Evolutionary conservation across 73 alveolate genomes (phyloP).

Genomic region (Durusdinium trenchii): DNA sequence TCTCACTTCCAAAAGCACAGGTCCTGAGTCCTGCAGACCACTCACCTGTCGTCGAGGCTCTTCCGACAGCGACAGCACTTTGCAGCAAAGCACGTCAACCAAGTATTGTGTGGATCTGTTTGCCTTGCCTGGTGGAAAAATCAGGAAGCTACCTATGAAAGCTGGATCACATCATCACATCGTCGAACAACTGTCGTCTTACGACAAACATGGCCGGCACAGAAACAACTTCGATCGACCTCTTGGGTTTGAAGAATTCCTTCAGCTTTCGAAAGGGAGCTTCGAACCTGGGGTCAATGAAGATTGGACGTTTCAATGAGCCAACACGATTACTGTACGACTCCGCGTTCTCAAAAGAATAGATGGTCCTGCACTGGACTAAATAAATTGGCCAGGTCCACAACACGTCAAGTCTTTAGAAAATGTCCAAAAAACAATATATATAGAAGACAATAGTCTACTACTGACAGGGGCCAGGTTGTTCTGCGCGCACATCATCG

Average conservation of each 20-base stretch:
- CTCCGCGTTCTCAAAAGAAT: background rate
- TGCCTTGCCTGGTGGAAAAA: background rate
- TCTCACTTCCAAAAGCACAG: no score
- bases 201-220: background rate
- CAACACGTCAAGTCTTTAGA: no score
- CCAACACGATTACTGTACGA: background rate
- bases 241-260: conserved; percentile 59
- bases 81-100: no score
- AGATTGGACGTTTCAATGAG: background rate
- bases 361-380: background rate
- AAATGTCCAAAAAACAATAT: background rate
- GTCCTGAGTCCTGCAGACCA: no score
- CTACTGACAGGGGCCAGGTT: no score
- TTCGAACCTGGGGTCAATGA: conserved; percentile 57
- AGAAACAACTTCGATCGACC: background rate
- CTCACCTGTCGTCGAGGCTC: no score
- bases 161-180: no score
- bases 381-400: background rate
- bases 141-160: background rate
- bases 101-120: no score
- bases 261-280: conserved; percentile 78
- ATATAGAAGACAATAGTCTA: no score
- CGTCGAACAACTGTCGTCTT: background rate
- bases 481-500: no score
- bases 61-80: no score